phyloP scores from a whole-genome alignment of 202 grass and related monocot genomes.

The Setaria italica region DNA sequence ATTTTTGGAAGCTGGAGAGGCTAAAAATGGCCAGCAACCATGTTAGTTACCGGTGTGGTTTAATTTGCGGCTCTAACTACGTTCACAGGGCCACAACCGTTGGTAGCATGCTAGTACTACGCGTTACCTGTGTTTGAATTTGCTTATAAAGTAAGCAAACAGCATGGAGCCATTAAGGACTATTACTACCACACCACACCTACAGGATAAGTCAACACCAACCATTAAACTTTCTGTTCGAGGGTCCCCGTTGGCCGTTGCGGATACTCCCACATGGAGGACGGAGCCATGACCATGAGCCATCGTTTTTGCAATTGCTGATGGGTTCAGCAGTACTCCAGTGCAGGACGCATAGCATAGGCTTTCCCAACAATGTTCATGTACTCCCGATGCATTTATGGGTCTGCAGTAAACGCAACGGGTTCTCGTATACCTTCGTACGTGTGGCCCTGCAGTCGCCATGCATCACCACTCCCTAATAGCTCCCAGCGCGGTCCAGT shows the following conservation, averaged over 20 bases:
- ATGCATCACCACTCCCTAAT: neutral
- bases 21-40: too few relatives aligned
- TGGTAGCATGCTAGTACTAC: too few relatives aligned
- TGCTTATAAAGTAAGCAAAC: neutral
- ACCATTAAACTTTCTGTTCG: neutral
- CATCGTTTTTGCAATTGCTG: slow-evolving; percentile 1
- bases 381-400: slow-evolving; percentile 8
- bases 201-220: neutral
- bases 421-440: neutral
- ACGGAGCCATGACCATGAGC: neutral
- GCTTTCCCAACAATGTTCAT: neutral
- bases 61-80: too few relatives aligned
- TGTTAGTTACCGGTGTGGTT: too few relatives aligned
- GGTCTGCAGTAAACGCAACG: neutral
- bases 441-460: neutral
- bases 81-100: too few relatives aligned
- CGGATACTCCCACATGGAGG: neutral
- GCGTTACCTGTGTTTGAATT: neutral
- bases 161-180: neutral
- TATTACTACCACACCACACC: too few relatives aligned
- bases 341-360: neutral
- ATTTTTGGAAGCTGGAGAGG: too few relatives aligned
- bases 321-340: too few relatives aligned
- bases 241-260: neutral
- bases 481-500: neutral